Evolutionary conservation across 306 rosid genomes (phyloP), one percentile per base, ranked within the genome.

Genomic region (Senna tora): DNA sequence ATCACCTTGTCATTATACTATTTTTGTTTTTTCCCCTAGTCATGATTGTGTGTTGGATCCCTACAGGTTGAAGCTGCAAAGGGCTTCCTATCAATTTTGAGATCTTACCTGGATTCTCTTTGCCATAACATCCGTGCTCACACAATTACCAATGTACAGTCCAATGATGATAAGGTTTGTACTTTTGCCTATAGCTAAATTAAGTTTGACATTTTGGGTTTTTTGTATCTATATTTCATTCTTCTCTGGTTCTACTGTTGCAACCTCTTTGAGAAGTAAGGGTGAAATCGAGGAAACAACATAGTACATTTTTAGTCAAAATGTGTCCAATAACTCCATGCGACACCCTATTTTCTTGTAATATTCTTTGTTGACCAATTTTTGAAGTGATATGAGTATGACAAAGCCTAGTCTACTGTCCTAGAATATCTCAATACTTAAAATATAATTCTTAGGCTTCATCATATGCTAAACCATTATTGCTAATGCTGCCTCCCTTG

Each of bases 71-170:
- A 88, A 78, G 97, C 96, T 65, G 96, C 97, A 73, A 95, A 80
- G 83, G 90, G 85, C 17, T 92, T 95, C 85, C 84, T 95, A 42
- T 72, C 78, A 45, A 89, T 81, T 71, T 79, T 95, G 39, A 88
- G 99, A 81, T 50, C 81, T 74, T 95, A 95, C 86, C 82, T 88
- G 93, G 93, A 92, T 84, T 88, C 97, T 73, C 99, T 95, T 77
- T 89, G 99, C 80, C 45, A 50, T 38, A 92, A 88, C 74, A 89
- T 95, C 72, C 96, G 99, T 65, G 87, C 99, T 8, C 96, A 95
- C 71, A 95, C 99, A 57, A 95, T 95, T 78, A 95, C 99, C 42
- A 95, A 95, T 61, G 99, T 95, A 67, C 99, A 95, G 71, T 95
- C 99, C 14, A 92, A 95, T 74, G 93, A 91, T 20, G 97, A 95